A percentile compares a stretch with the other conserved stretches of the same genome.
Evolutionary conservation across 345 rosid genomes (phyloP).

Genomic region (Dimocarpus longan): DNA sequence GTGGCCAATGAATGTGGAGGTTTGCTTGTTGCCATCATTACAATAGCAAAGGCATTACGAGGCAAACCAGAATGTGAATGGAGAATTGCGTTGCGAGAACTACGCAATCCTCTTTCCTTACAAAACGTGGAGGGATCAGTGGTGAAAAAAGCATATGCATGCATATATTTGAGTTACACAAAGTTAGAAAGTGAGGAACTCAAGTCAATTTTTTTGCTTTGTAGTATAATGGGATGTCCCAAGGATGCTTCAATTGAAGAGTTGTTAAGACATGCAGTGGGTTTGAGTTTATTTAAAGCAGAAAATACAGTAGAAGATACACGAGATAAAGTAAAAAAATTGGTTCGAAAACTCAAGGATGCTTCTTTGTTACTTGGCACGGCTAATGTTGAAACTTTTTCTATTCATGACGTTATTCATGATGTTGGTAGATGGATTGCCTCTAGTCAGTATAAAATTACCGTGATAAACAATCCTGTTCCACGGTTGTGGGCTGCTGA

Average conservation of each 20-base stretch:
- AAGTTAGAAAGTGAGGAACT: not conserved
- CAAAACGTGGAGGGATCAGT: not conserved
- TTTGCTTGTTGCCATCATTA: not conserved
- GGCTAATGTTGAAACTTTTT: not conserved
- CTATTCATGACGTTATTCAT: slow-evolving; percentile 17
- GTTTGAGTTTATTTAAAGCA: slow-evolving; percentile 11
- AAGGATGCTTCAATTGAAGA: not conserved
- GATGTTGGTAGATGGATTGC: slow-evolving; percentile 19
- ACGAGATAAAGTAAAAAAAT: not conserved
- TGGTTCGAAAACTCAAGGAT: not conserved
- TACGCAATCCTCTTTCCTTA: not conserved
- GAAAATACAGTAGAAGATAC: not conserved
- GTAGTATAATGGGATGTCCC: not conserved
- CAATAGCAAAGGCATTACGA: slow-evolving; percentile 24
- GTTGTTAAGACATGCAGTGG: slow-evolving; percentile 12
- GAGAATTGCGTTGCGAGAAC: slow-evolving; percentile 23
- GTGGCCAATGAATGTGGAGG: slow-evolving; percentile 28
- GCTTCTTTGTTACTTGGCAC: not conserved
- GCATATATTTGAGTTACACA: not conserved
- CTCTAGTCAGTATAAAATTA: not conserved
- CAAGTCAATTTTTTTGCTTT: slow-evolving; percentile 6
- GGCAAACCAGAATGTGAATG: slow-evolving; percentile 7
- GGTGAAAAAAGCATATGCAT: no score
- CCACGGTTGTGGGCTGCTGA: not conserved
- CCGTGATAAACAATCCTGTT: not conserved